Percentiles rank a stretch among this genome's conserved stretches.
These are phyloP conservation scores for Adansonia grandidieri DNA, from an alignment of 441 rosid genomes.

Conservation along the genomic window DNA sequence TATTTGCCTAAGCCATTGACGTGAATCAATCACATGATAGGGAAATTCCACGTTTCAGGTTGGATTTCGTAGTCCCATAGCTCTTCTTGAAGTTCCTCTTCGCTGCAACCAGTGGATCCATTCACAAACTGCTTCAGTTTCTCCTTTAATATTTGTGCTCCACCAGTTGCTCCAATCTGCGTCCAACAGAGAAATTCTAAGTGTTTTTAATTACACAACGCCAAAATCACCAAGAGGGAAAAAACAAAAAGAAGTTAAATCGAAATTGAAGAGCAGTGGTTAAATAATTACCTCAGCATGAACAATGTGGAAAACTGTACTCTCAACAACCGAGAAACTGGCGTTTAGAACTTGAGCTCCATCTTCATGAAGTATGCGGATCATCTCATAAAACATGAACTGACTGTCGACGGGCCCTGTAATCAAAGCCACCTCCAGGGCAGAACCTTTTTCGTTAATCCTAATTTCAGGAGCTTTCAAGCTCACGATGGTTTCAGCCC, in stretches of 20 bases:
- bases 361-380: slow-evolving; percentile 47
- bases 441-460: slow-evolving; percentile 41
- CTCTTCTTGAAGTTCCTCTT: slow-evolving; percentile 21
- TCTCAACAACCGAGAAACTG: slow-evolving; percentile 38
- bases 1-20: not conserved
- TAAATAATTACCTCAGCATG: slow-evolving; percentile 48
- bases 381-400: slow-evolving; percentile 43
- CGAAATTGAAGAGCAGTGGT: not conserved
- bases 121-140: slow-evolving; percentile 40
- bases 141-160: slow-evolving; percentile 35
- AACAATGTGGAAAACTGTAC: slow-evolving; percentile 34
- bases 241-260: not conserved
- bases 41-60: slow-evolving; percentile 30
- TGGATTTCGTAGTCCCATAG: slow-evolving; percentile 39
- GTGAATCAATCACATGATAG: slow-evolving; percentile 1
- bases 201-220: not conserved
- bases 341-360: slow-evolving; percentile 41
- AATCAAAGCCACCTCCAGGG: slow-evolving; percentile 39
- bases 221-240: too few relatives aligned
- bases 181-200: not conserved
- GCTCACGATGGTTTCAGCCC: not conserved
- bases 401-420: slow-evolving; percentile 35
- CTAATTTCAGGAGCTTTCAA: slow-evolving; percentile 35
- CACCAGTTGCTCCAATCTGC: slow-evolving; percentile 42
- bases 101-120: slow-evolving; percentile 29